Conservation (phyloP, 257 asterid species). For the Solanum infundibuliforme region DNA sequence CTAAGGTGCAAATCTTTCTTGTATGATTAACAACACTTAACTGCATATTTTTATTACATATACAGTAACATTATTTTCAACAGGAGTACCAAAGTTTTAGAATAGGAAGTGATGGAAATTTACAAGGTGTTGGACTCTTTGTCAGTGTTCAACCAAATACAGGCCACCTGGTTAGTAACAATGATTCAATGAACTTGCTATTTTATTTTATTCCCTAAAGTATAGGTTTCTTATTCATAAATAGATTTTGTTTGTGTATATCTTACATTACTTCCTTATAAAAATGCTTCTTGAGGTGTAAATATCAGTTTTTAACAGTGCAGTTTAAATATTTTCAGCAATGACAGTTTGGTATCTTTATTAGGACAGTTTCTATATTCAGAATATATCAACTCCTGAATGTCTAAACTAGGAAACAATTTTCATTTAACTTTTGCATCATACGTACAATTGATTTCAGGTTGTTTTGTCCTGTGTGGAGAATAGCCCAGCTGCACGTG, state of each 20-base stretch:
- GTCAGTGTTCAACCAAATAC: slow-evolving; percentile 62
- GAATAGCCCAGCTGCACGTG: slow-evolving; percentile 93
- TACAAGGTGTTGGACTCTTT: slow-evolving; percentile 95
- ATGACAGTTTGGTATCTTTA: not conserved
- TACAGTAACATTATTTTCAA: not conserved
- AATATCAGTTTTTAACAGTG: not conserved
- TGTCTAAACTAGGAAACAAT: not conserved
- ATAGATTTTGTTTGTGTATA: not conserved
- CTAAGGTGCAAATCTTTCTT: slow-evolving; percentile 43
- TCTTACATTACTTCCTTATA: not conserved
- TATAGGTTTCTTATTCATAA: not conserved
- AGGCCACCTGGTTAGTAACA: slow-evolving; percentile 65
- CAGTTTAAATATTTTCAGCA: not conserved
- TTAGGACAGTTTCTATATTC: not conserved
- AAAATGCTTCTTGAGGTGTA: not conserved
- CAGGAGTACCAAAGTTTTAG: slow-evolving; percentile 93
- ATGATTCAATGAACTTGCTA: not conserved
- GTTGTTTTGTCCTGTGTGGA: slow-evolving; percentile 86
- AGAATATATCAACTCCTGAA: not conserved
- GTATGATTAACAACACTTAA: not conserved
- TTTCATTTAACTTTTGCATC: not conserved
- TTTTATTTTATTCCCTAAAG: not conserved
- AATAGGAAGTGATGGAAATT: slow-evolving; percentile 86
- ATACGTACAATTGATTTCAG: slow-evolving; percentile 20
- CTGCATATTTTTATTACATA: not conserved